Percentiles rank a stretch among this genome's conserved stretches.
Evolutionary conservation across 768 basidiomycete species (phyloP).

Genomic region (Amanita jacksonii): DNA sequence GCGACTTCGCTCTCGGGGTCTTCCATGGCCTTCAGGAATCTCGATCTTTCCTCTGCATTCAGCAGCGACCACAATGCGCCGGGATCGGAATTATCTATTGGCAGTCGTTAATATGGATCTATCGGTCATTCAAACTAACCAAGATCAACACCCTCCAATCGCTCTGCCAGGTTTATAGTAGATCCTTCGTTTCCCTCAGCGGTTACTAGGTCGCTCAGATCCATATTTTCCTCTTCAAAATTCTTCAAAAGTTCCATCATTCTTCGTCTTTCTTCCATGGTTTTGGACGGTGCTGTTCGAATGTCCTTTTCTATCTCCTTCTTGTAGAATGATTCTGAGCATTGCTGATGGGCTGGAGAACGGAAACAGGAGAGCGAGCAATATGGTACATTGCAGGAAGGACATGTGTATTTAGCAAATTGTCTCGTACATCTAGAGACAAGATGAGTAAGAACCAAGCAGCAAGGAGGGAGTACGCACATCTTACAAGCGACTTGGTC

Average conservation of each 20-base stretch:
- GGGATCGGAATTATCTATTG: slow-evolving; percentile 44
- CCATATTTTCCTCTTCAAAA: slow-evolving; percentile 53
- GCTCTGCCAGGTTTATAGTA: slow-evolving; percentile 32
- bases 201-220: slow-evolving; percentile 19
- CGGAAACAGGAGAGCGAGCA: slow-evolving; percentile 78
- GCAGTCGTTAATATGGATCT: background rate
- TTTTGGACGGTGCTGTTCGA: slow-evolving; percentile 41
- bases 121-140: slow-evolving; percentile 30
- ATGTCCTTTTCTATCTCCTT: slow-evolving; percentile 63
- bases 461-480: slow-evolving; percentile 22
- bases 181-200: slow-evolving; percentile 27
- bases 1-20: slow-evolving; percentile 57
- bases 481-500: slow-evolving; percentile 32
- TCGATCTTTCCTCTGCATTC: slow-evolving; percentile 46
- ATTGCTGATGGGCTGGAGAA: slow-evolving; percentile 56
- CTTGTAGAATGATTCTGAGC: slow-evolving; percentile 78
- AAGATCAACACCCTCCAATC: slow-evolving; percentile 51
- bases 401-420: slow-evolving; percentile 74
- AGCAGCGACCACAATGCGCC: slow-evolving; percentile 55
- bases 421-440: slow-evolving; percentile 61
- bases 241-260: slow-evolving; percentile 66
- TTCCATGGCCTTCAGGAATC: slow-evolving; percentile 47
- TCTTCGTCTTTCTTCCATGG: slow-evolving; percentile 43
- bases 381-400: slow-evolving; percentile 71
- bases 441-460: background rate